phyloP scores from a whole-genome alignment of 2,329 filamentous ascomycete species.

The Alternaria alternata region DNA sequence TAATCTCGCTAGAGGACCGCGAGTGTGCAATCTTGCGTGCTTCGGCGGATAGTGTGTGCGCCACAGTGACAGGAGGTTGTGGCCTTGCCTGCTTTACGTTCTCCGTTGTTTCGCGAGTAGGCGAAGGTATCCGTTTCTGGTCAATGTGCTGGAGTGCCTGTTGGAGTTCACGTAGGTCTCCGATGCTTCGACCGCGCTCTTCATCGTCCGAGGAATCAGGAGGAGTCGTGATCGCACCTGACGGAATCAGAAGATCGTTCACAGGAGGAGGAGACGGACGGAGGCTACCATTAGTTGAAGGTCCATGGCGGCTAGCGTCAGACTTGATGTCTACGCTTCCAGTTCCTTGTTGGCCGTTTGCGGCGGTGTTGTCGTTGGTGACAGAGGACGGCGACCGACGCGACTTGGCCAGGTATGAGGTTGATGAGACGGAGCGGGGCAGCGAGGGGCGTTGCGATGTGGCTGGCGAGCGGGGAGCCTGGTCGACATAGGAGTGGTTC shows the following conservation, averaged over 20 bases:
- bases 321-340: slow-evolving; percentile 30
- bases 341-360: slow-evolving; percentile 40
- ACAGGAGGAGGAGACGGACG: slow-evolving; percentile 86
- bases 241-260: slow-evolving; percentile 78
- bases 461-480: slow-evolving; percentile 45
- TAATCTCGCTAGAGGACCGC: slow-evolving; percentile 66
- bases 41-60: slow-evolving; percentile 58
- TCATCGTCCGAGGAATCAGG: slow-evolving; percentile 94
- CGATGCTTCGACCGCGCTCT: slow-evolving; percentile 63
- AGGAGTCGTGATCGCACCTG: slow-evolving; percentile 86
- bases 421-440: slow-evolving; percentile 66
- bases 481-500: slow-evolving; percentile 60
- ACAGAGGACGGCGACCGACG: slow-evolving; percentile 64
- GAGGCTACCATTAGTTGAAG: slow-evolving; percentile 65
- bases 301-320: slow-evolving; percentile 25
- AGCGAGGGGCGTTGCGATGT: slow-evolving; percentile 55
- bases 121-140: slow-evolving; percentile 68
- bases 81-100: slow-evolving; percentile 23
- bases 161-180: slow-evolving; percentile 72
- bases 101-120: slow-evolving; percentile 49
- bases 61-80: slow-evolving; percentile 27
- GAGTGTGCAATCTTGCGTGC: slow-evolving; percentile 69
- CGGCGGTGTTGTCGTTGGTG: slow-evolving; percentile 39
- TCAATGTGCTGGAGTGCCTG: slow-evolving; percentile 84
- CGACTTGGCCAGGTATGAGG: slow-evolving; percentile 69